Conservation (phyloP, 306 rosid genomes). For the Rosa chinensis region DNA sequence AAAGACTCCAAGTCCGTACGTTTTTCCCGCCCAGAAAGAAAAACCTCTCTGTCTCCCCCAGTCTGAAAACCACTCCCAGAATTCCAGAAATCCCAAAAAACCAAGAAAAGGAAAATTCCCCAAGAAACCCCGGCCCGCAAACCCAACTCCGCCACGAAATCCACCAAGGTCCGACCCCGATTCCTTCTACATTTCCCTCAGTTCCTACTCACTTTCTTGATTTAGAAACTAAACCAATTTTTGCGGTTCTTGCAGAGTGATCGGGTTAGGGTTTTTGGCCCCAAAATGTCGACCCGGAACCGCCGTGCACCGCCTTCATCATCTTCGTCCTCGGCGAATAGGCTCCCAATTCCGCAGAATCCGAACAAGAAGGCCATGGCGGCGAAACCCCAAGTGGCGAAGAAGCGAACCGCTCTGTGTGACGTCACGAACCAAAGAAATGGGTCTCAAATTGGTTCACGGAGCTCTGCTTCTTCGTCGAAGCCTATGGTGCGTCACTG, state of each 20-base stretch:
- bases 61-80: neutral
- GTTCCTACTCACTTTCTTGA: neutral
- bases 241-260: conserved; percentile 21
- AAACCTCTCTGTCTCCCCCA: neutral
- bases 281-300: conserved; percentile 38
- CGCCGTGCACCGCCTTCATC: conserved; percentile 7
- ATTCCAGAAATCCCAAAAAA: neutral
- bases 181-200: neutral
- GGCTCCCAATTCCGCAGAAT: conserved; percentile 19
- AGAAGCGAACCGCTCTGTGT: conserved; percentile 51
- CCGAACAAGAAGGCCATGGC: conserved; percentile 30
- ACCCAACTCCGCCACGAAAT: conserved; percentile 12
- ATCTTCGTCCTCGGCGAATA: conserved; percentile 22
- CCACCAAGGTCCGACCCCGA: neutral
- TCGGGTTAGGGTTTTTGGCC: conserved; percentile 27
- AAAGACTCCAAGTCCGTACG: neutral
- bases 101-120: neutral
- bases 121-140: conserved; percentile 5
- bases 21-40: conserved; percentile 1
- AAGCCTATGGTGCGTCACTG: conserved; percentile 45
- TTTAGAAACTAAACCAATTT: neutral
- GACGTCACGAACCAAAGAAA: conserved; percentile 49
- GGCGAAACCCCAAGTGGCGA: conserved; percentile 33
- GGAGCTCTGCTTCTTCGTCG: conserved; percentile 13
- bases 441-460: conserved; percentile 23